These are phyloP conservation scores for Neohortaea acidophila DNA, from an alignment of 495 filamentous ascomycete species.

Conservation along the genomic window DNA sequence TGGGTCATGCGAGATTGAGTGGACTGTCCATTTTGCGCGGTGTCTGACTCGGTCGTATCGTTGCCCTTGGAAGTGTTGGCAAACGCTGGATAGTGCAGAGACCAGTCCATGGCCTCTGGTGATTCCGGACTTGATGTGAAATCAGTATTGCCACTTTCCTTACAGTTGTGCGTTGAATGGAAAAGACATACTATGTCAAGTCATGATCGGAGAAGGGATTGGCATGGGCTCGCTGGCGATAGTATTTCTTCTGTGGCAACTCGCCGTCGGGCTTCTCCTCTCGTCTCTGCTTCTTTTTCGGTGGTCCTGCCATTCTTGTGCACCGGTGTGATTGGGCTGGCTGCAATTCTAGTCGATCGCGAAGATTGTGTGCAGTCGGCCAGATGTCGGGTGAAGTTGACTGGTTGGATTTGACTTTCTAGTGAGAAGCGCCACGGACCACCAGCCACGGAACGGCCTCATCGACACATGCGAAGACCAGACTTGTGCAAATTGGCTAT, in stretches of 20 bases:
- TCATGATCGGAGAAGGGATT: conserved; percentile 94
- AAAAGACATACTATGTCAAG: conserved; percentile 60
- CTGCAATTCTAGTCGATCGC: too few relatives aligned
- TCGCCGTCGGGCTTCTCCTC: conserved; percentile 44
- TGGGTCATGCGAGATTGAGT: conserved; percentile 24
- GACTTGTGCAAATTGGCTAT: too few relatives aligned
- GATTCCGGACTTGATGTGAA: conserved; percentile 48
- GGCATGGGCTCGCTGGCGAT: conserved; percentile 88
- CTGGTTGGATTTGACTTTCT: too few relatives aligned
- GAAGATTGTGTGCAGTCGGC: too few relatives aligned
- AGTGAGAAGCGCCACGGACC: too few relatives aligned
- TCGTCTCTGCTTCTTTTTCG: conserved; percentile 56
- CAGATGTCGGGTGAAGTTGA: too few relatives aligned
- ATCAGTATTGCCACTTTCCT: conserved; percentile 6
- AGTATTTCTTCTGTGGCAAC: conserved; percentile 45
- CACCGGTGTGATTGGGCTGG: too few relatives aligned
- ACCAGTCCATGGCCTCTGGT: conserved; percentile 85
- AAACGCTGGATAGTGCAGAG: conserved; percentile 52
- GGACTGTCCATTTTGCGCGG: neutral
- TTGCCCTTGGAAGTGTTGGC: neutral
- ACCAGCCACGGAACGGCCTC: too few relatives aligned
- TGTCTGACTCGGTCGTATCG: neutral
- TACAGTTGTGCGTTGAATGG: neutral
- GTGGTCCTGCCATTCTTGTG: conserved; percentile 33
- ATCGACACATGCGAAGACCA: too few relatives aligned